These are phyloP conservation scores for Aristolochia californica DNA, from an alignment of 164 flowering plant genomes.

Conservation along the genomic window DNA sequence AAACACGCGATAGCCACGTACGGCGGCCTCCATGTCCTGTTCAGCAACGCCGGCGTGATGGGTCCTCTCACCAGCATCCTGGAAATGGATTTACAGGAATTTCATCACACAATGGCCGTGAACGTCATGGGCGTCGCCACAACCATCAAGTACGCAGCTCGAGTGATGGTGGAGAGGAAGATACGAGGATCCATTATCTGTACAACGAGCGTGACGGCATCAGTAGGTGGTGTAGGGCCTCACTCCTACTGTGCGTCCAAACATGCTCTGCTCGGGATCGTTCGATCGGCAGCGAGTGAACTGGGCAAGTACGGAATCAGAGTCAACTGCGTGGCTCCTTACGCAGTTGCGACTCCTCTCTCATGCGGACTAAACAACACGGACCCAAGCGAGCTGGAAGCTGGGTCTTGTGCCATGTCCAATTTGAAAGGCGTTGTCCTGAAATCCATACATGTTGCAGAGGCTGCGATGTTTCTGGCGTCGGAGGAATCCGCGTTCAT, in stretches of 20 bases:
- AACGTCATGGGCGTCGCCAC: conserved; percentile 15
- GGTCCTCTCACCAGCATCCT: conserved; percentile 3
- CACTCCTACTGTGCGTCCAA: conserved; percentile 17
- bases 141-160: conserved; percentile 14
- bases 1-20: not conserved
- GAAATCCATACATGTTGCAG: conserved; percentile 31
- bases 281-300: conserved; percentile 22
- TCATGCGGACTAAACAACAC: not conserved
- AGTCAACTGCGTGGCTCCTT: conserved; percentile 47
- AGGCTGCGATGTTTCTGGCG: conserved; percentile 44
- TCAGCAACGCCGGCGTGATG: conserved; percentile 4
- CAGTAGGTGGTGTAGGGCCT: conserved; percentile 9
- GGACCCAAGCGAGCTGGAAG: conserved; percentile 19
- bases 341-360: conserved; percentile 27
- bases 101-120: conserved; percentile 11
- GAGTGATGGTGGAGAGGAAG: conserved; percentile 14
- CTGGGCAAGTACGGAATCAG: conserved; percentile 37
- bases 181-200: conserved; percentile 18
- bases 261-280: conserved; percentile 14
- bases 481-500: conserved; percentile 27
- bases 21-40: not conserved
- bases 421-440: conserved; percentile 20
- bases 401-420: not conserved
- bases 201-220: conserved; percentile 17
- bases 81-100: conserved; percentile 7